Percentiles rank a stretch among this genome's conserved stretches.
Evolutionary conservation across 2,329 filamentous ascomycete genomes (phyloP).

Genomic region (Fusarium praegraminearum): DNA sequence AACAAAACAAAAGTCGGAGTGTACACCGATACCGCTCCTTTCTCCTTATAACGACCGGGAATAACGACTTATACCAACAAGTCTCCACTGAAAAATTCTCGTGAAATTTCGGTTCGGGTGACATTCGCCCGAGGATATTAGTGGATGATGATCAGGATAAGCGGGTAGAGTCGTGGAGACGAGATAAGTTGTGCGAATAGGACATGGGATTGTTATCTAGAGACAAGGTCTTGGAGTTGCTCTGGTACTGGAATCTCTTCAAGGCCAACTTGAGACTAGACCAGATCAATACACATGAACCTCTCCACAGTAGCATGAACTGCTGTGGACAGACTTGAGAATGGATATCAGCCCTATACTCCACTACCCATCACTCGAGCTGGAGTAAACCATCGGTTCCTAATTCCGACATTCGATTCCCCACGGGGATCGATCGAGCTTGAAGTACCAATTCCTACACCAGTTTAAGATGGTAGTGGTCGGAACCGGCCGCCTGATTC

Average conservation of each 20-base stretch:
- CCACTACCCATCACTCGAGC: neutral
- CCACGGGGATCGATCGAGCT: neutral
- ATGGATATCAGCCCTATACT: neutral
- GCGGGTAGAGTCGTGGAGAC: neutral
- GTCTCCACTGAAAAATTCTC: neutral
- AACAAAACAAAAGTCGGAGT: too few species aligned
- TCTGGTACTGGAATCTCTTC: neutral
- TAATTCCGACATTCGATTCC: neutral
- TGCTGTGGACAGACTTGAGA: neutral
- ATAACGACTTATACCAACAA: neutral
- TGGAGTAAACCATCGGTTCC: neutral
- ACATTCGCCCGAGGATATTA: neutral
- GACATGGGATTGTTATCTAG: neutral
- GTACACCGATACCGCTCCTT: constrained; percentile 4
- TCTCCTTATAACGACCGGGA: neutral
- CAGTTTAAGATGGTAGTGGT: too few species aligned
- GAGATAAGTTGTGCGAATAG: neutral
- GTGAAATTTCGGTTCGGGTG: constrained; percentile 5
- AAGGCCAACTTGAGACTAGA: neutral
- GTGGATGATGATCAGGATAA: neutral
- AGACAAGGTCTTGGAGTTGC: neutral
- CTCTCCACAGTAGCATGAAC: neutral
- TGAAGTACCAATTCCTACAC: too few species aligned
- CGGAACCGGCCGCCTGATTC: neutral
- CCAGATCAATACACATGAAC: neutral